Evolutionary conservation across 2,329 filamentous ascomycete species (phyloP), one percentile per base, ranked within the genome.

Genomic region (Calonectria pseudoturangicola): DNA sequence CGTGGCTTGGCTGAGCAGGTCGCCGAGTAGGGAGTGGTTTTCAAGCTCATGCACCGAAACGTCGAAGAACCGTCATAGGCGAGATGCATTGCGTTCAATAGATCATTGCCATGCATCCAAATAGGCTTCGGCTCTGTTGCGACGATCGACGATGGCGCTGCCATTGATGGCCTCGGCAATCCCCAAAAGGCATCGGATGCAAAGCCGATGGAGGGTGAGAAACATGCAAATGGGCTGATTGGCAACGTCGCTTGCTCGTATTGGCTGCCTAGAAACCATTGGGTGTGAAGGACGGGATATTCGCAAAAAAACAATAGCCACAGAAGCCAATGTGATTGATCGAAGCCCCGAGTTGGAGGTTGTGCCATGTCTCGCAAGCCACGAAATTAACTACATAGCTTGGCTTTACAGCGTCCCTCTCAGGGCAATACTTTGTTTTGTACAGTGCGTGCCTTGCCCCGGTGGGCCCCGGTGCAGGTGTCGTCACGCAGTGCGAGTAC

Each of bases 181-280:
- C 64, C 64, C 41, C 41, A 71, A 47, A 47, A 21, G 54, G 66
- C 45, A 72, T 68, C 48, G 64, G 45, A 67, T 71, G 27, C 18
- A 66, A 60, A 54, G 66, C 71, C 62, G 66, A 73, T 33, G 70
- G 68, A 72, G 70, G 66, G 66, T 51, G 56, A 43, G 43, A 68
- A 68, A 62, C 45, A 12, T 70, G 45, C 54, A 33, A 39, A 71
- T 72, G 70, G 70, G 41, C 69, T 56, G 69, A 71, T 71, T 56
- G 54, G 16, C n/a, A 68, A 47, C 45, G 33, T 54, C 63, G 25
- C 47, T 48, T 62, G 58, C 30, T 27, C 43, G 36, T 48, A 62
- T 43, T 62, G 54, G 56, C 45, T 47, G 43, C 28, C 70, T 66
- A 63, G 62, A 51, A 63, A 43, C n/a, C 36, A 64, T 66, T 41